Percentiles rank a stretch among this genome's conserved stretches.
Evolutionary conservation across 768 basidiomycete genomes (phyloP).

Genomic region (Mycena crocata): DNA sequence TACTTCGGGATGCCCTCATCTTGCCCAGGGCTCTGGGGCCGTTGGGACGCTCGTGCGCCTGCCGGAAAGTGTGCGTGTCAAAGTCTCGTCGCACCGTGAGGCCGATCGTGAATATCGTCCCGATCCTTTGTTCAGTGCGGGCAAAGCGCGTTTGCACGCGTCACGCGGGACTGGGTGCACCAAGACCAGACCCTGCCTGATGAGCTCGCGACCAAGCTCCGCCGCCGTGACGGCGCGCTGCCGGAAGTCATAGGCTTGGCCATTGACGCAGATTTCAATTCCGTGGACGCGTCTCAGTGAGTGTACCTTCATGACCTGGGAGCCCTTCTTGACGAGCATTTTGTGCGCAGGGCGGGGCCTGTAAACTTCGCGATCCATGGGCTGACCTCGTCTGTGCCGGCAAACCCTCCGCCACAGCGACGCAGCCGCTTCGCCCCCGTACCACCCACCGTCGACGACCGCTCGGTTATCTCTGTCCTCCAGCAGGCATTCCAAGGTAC

Average conservation of each 20-base stretch:
- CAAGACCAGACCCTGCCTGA: constrained; percentile 57
- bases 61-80: constrained; percentile 59
- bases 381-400: constrained; percentile 24
- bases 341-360: constrained; percentile 36
- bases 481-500: constrained; percentile 32
- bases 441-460: constrained; percentile 9
- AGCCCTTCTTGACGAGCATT: background rate
- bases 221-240: constrained; percentile 47
- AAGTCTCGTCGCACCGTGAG: background rate
- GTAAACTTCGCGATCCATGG: constrained; percentile 47
- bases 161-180: constrained; percentile 54
- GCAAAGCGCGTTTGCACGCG: constrained; percentile 53
- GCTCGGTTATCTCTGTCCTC: constrained; percentile 30
- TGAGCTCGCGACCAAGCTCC: constrained; percentile 40
- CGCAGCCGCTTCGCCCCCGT: constrained; percentile 20
- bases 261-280: constrained; percentile 54
- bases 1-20: constrained; percentile 22
- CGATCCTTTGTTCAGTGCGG: constrained; percentile 48
- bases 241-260: constrained; percentile 53
- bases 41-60: constrained; percentile 62
- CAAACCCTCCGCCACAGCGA: constrained; percentile 13
- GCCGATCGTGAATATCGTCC: background rate
- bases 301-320: background rate
- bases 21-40: constrained; percentile 43
- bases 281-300: constrained; percentile 42